These are phyloP conservation scores for Pythium vanterpoolii DNA, from an alignment of 352 stramenopile genomes.

Conservation along the genomic window DNA sequence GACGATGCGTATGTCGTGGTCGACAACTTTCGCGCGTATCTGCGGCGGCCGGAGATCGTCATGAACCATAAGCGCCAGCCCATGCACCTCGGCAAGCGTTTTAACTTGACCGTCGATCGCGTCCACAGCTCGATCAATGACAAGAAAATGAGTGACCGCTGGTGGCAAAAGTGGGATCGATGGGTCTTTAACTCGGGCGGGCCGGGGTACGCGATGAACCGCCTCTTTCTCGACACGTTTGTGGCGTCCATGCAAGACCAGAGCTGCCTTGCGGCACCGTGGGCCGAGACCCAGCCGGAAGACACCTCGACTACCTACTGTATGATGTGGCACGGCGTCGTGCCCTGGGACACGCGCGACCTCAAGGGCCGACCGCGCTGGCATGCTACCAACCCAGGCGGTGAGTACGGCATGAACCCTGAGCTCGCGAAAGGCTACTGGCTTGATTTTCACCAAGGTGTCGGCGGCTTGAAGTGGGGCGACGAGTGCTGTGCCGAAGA, in stretches of 20 bases:
- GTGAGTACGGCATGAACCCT: slow-evolving; percentile 57
- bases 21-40: slow-evolving; percentile 69
- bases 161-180: slow-evolving; percentile 51
- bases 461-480: slow-evolving; percentile 60
- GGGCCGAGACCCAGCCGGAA: slow-evolving; percentile 70
- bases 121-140: slow-evolving; percentile 37
- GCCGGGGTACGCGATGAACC: slow-evolving; percentile 78
- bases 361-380: slow-evolving; percentile 61
- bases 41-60: slow-evolving; percentile 63
- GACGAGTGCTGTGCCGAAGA: slow-evolving; percentile 57
- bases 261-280: slow-evolving; percentile 58
- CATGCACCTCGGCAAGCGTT: slow-evolving; percentile 82
- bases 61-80: slow-evolving; percentile 46
- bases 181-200: slow-evolving; percentile 86
- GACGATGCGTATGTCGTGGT: slow-evolving; percentile 82
- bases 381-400: slow-evolving; percentile 68
- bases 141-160: slow-evolving; percentile 61
- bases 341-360: slow-evolving; percentile 73
- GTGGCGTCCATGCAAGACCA: slow-evolving; percentile 47
- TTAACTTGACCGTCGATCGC: slow-evolving; percentile 62
- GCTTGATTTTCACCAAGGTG: slow-evolving; percentile 71
- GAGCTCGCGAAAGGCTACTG: slow-evolving; percentile 52
- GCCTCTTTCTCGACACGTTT: slow-evolving; percentile 69
- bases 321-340: slow-evolving; percentile 80
- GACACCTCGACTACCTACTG: slow-evolving; percentile 81